Conservation (phyloP, 495 filamentous ascomycete species). For the Letharia columbiana region DNA sequence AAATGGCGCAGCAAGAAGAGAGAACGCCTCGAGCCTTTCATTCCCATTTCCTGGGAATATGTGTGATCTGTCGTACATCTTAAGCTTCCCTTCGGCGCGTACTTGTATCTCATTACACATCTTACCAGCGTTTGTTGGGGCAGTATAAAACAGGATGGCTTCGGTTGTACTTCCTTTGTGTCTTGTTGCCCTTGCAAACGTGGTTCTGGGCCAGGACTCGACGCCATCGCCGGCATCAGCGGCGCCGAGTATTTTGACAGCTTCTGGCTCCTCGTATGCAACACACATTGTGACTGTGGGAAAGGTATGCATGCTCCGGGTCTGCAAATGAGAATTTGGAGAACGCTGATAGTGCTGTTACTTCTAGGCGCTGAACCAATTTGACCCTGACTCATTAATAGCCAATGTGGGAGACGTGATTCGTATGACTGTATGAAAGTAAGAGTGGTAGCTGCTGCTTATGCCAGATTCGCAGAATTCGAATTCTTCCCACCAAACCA, state of each 20-base stretch:
- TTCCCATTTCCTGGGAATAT: not conserved
- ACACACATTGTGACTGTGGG: not conserved
- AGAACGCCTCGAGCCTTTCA: not conserved
- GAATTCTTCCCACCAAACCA: slow-evolving; percentile 53
- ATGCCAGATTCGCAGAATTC: slow-evolving; percentile 33
- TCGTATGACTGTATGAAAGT: not conserved
- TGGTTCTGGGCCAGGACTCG: not conserved
- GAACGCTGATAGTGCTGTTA: not conserved
- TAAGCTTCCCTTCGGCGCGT: not conserved
- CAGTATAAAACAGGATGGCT: not conserved
- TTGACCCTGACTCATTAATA: not conserved
- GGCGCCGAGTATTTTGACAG: not conserved
- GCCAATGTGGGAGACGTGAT: slow-evolving; percentile 1
- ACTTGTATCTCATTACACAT: not conserved
- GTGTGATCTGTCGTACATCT: not conserved
- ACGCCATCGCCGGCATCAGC: not conserved
- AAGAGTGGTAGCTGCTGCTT: not conserved
- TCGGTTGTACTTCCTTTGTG: not conserved
- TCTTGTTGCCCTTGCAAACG: not conserved
- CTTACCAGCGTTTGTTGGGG: not conserved
- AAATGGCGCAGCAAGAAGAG: not conserved
- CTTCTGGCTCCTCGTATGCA: not conserved
- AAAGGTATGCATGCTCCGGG: not conserved
- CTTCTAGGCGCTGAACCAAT: not conserved
- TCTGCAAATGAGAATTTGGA: not conserved